Base-by-base conservation (phyloP, 352 stramenopile species). In the Phytophthora quininea region DNA sequence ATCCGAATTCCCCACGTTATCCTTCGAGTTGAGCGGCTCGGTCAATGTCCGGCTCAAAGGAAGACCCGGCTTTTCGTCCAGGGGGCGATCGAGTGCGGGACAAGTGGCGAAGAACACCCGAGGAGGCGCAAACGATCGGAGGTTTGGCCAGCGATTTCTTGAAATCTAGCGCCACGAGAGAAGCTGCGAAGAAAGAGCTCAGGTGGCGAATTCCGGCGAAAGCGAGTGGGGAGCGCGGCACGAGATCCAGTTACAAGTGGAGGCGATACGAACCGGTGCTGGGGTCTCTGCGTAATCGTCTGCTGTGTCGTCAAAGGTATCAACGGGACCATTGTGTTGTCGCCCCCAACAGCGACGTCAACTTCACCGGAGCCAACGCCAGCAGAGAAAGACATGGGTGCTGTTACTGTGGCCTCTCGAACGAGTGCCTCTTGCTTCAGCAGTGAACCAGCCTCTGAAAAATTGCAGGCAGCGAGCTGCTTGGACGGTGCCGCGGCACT, bases 171-270 rank as follows among this genome's bases (percentile, higher is more conserved):
- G 19, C 59, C 62, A n/a, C 70, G 70, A 55, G 74, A 77, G 54
- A 90, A 92, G 19, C 75, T 76, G 49, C 74, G 71, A 42, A 92
- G 64, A 62, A 80, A 86, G 6, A 91, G 47, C 57, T 92, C 86
- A 2, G 84, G 80, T 0, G 83, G 82, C 4, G 82, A 93, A 43
- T 91, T 91, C 24, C 83, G 86, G 45, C 86, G 79, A 45, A 83
- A 74, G 32, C 56, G 63, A 66, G 70, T 74, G 5, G 78, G 69
- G 24, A 78, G 64, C 1, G 69, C 63, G 24, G 63, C 65, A 11
- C 67, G 78, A 7, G 73, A 76, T 11, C 74, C 72, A 11, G 72
- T 80, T 1, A 85, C 77, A 35, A 92, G 70, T 8, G 83, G 86
- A n/a, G 84, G 82, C 19, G 84, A 91, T 15, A 89, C 69, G 32